Base-by-base conservation (phyloP, 441 rosid species). In the Pelargonium australe region DNA sequence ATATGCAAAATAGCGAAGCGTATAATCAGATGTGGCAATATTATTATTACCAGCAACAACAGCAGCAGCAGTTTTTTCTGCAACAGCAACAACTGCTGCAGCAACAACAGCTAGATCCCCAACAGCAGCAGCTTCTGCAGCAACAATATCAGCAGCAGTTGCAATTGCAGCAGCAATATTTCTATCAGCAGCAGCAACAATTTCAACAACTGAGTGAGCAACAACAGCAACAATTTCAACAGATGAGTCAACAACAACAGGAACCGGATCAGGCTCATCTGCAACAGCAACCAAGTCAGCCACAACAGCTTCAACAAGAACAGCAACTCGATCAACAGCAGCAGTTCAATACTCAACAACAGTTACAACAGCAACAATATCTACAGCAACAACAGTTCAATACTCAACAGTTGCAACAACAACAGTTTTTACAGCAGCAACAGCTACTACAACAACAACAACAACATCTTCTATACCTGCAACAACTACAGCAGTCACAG, bases 11-110 rank as follows among this genome's bases (percentile, higher is more conserved):
- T 77, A 80, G 67, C 64, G 80, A 83, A 77, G 86, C 86, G 16
- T 84, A 90, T 77, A 79, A 83, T 71, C 89, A 89, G 67, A 84
- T 83, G 87, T 90, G 89, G 92, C 98, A 90, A 70, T 82, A 88
- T 74, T 83, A 82, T 73, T 85, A 82, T 73, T 85, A 87, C 75
- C 85, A 90, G 80, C 75, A 72, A 16, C 85, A 87, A 57, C 89
- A 85, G 63, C 89, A 85, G 63, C 85, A 82, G 55, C 85, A 77
- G 67, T 82, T 81, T 69, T 69, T 75, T 69, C 68, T 76, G 72
- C 85, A 77, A 70, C 91, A 81, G 63, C 88, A 83, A 68, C 68
- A 75, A 31, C 80, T 79, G 64, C 76, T 75, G 20, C 85, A 78
- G 67, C 77, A 61, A 11, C 67, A 76, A 64, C 78, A 74, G 45